Evolutionary conservation across 371 early-diverging fungal genomes (phyloP), one percentile per base, ranked within the genome.

Genomic region (Nosema muscidifuracis): DNA sequence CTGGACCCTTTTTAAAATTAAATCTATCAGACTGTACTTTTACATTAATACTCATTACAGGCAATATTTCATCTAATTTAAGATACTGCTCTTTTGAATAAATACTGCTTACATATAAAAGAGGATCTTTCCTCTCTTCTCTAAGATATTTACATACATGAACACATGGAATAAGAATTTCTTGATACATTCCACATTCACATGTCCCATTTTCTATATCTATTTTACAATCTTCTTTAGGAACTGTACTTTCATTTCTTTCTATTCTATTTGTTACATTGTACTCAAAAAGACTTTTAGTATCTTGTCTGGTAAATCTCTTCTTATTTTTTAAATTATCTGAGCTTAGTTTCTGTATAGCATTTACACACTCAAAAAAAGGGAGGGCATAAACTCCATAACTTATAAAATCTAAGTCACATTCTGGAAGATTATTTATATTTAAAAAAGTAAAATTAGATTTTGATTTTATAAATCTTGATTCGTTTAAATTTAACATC

Each of bases 141-240:
- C 50, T 67, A 24, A 74, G 60, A 9, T 62, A 60, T 44, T 50
- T 61, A 31, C 76, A 78, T 33, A 80, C 82, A 65, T 83, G 83
- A 1, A 70, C 42, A 73, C 83, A 83, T 1, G 83, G 81, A 33
- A 81, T 79, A 28, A 67, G 30, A 60, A 78, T 73, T 44, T 77
- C 76, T 63, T 83, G 80, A 61, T 69, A 83, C 67, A 69, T 83
- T 51, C 77, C 77, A 61, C 83, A 83, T 10, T 66, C 64, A 68
- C 81, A 83, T 24, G 61, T 77, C 10, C 50, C 13, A 10, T 76
- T 71, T 18, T 71, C 30, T 34, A 82, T 43, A 73, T 79, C 72
- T 18, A 80, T 80, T 55, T 71, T 55, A 56, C 67, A 77, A 20
- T 70, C 47, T 13, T 55, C 60, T 18, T 67, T 71, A 6, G 34